Evolutionary conservation across 2,329 filamentous ascomycete genomes (phyloP).

Genomic region (Phaeosphaeriaceae sp.): DNA sequence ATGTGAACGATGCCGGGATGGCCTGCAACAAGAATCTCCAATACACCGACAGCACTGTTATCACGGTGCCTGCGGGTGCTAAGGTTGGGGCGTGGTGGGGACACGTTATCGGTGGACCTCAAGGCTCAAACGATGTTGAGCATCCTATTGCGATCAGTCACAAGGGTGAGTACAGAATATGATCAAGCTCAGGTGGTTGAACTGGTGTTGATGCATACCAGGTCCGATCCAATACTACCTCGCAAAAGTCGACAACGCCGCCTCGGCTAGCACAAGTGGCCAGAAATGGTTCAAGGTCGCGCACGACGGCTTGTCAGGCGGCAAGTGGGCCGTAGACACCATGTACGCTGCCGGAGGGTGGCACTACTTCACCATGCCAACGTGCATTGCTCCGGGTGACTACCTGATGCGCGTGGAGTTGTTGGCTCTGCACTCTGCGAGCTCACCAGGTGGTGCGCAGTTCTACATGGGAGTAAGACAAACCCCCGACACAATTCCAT

Average conservation of each 20-base stretch:
- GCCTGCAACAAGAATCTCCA: conserved; percentile 53
- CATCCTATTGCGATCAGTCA: conserved; percentile 57
- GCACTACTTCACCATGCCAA: conserved; percentile 46
- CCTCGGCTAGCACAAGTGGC: conserved; percentile 40
- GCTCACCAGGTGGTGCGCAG: conserved; percentile 11
- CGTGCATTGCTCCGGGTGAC: conserved; percentile 38
- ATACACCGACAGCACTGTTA: conserved; percentile 48
- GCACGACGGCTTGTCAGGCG: conserved; percentile 42
- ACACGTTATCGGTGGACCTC: conserved; percentile 59
- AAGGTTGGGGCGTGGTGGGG: conserved; percentile 57
- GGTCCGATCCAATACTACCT: conserved; percentile 28
- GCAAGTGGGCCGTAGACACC: conserved; percentile 55
- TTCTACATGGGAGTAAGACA: conserved; percentile 20
- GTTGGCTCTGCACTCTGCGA: conserved; percentile 49
- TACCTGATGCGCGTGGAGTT: conserved; percentile 52
- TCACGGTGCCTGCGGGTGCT: conserved; percentile 57
- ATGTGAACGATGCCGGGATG: conserved; percentile 51
- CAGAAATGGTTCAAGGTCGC: conserved; percentile 48
- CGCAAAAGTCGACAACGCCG: conserved; percentile 46
- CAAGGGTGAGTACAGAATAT: conserved; percentile 46
- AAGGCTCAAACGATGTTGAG: conserved; percentile 56
- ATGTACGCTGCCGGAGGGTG: conserved; percentile 54
- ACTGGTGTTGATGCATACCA: neutral
- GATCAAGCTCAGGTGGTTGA: neutral
- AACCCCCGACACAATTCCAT: too few species aligned